Percentiles rank a stretch among this genome's conserved stretches.
Evolutionary conservation across 169 alveolate genomes (phyloP).

Genomic region (Theileria luwenshuni): DNA sequence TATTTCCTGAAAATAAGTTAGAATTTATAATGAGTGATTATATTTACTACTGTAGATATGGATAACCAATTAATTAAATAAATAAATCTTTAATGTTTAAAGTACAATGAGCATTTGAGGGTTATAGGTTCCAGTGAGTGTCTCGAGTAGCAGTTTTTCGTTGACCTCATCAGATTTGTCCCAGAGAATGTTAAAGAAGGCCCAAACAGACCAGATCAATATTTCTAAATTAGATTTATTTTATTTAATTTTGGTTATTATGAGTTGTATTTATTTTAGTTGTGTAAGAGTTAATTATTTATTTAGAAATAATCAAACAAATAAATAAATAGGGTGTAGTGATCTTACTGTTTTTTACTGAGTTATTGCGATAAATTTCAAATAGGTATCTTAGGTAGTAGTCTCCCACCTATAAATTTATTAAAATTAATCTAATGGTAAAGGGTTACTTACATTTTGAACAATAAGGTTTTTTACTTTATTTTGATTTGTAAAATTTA

Average conservation of each 20-base stretch:
- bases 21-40: too few species aligned
- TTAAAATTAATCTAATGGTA: neutral
- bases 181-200: conserved; percentile 60
- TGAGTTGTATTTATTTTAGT: too few species aligned
- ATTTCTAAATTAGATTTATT: too few species aligned
- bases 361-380: conserved; percentile 32
- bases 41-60: too few species aligned
- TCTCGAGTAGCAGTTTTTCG: conserved; percentile 26
- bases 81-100: conserved; percentile 42
- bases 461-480: conserved; percentile 24
- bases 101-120: conserved; percentile 38
- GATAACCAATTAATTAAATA: too few species aligned
- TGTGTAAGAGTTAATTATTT: neutral
- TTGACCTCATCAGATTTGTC: conserved; percentile 49
- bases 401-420: conserved; percentile 42
- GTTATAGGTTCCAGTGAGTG: conserved; percentile 27
- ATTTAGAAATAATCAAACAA: neutral
- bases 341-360: conserved; percentile 41
- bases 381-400: conserved; percentile 31
- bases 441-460: conserved; percentile 23
- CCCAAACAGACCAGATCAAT: conserved; percentile 27
- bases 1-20: neutral
- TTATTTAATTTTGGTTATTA: too few species aligned
- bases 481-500: conserved; percentile 21
- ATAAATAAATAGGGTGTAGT: neutral